Evolutionary conservation across 2,329 filamentous ascomycete species (phyloP).

Genomic region (Colletotrichum truncatum): DNA sequence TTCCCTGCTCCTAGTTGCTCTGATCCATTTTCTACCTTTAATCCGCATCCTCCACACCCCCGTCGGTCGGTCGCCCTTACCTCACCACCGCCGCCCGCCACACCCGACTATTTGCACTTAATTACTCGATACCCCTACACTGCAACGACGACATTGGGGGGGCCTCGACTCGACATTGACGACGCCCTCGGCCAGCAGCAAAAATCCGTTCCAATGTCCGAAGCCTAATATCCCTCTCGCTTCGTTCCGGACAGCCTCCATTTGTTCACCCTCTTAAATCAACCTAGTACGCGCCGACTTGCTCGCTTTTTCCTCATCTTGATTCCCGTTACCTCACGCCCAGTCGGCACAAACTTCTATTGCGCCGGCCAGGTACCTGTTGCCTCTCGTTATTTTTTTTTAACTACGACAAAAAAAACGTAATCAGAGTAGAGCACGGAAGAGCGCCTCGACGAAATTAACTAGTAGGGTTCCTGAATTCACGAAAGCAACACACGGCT

Average conservation of each 20-base stretch:
- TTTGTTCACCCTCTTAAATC: constrained; percentile 6
- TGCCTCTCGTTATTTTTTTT: no score
- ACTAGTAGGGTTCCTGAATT: neutral
- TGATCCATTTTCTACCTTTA: neutral
- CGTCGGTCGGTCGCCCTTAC: neutral
- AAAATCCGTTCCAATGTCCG: neutral
- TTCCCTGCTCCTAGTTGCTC: neutral
- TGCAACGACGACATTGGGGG: neutral
- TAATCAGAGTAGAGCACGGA: neutral
- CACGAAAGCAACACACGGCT: neutral
- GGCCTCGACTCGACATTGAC: neutral
- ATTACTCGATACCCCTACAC: neutral
- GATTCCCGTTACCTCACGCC: neutral
- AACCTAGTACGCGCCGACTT: constrained; percentile 1
- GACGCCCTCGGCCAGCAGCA: neutral
- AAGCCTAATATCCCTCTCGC: constrained; percentile 8
- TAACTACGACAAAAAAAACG: no score
- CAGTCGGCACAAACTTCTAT: neutral
- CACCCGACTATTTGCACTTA: neutral
- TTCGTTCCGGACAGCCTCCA: neutral
- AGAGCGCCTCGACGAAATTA: neutral
- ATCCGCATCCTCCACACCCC: neutral
- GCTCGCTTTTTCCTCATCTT: neutral
- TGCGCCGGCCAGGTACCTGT: neutral
- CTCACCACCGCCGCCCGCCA: neutral